Conservation (phyloP, 805 yeast species). For the Starmerella floris region DNA sequence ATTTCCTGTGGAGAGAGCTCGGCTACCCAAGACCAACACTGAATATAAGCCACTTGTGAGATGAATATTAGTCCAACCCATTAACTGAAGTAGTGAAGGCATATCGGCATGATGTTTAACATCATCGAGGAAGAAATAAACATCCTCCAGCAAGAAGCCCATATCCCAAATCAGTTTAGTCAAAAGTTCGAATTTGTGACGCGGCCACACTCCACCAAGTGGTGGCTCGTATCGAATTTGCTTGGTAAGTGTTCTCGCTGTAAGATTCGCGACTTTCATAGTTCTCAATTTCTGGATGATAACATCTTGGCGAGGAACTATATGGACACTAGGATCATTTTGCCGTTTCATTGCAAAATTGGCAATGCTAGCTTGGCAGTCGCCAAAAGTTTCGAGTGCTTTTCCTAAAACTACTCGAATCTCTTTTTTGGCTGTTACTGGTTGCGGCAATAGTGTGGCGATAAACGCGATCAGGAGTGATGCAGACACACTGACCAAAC, state of each 20-base stretch:
- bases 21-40: conserved; percentile 22
- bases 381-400: conserved; percentile 18
- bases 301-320: conserved; percentile 16
- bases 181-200: conserved; percentile 21
- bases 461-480: conserved; percentile 24
- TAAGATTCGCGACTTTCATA: conserved; percentile 9
- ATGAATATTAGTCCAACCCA: conserved; percentile 23
- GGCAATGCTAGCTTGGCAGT: conserved; percentile 22
- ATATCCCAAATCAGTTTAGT: conserved; percentile 19
- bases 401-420: conserved; percentile 21
- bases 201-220: conserved; percentile 26
- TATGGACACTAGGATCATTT: conserved; percentile 18
- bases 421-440: conserved; percentile 24
- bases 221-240: conserved; percentile 25
- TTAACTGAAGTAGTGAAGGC: conserved; percentile 12
- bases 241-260: background rate
- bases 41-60: conserved; percentile 23
- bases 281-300: conserved; percentile 12
- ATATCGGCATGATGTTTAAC: conserved; percentile 19
- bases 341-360: conserved; percentile 22
- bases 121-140: conserved; percentile 19
- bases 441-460: conserved; percentile 24
- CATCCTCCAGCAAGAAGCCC: conserved; percentile 16
- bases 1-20: conserved; percentile 19
- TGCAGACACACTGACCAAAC: conserved; percentile 22